phyloP scores from a whole-genome alignment of 805 yeast species.

The Candida corydali region DNA sequence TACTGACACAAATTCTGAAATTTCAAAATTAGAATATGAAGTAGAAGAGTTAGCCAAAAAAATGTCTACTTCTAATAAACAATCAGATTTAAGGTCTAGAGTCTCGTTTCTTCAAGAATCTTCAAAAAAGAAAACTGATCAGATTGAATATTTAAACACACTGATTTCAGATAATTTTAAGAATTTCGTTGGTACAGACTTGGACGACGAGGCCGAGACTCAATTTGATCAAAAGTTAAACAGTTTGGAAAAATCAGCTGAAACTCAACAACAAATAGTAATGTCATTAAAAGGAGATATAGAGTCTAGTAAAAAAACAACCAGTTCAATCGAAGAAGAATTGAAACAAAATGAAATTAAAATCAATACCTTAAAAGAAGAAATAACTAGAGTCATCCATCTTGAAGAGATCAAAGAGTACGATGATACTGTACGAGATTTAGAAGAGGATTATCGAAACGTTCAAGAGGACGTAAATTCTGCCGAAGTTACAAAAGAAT shows the following conservation, averaged over 20 bases:
- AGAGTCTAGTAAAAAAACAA: constrained; percentile 5
- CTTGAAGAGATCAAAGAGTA: constrained; percentile 46
- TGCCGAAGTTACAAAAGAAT: constrained; percentile 62
- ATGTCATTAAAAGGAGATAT: constrained; percentile 7
- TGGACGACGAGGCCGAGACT: constrained; percentile 9
- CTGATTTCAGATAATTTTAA: constrained; percentile 19
- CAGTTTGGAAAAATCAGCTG: constrained; percentile 5
- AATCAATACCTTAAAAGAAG: constrained; percentile 6
- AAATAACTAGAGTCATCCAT: constrained; percentile 22
- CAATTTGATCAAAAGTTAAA: constrained; percentile 9
- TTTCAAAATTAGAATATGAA: constrained; percentile 27
- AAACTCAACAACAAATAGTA: constrained; percentile 5
- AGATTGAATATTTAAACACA: constrained; percentile 22
- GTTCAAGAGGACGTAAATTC: constrained; percentile 66
- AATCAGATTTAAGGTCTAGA: constrained; percentile 56
- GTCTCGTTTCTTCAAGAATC: constrained; percentile 43
- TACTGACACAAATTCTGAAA: constrained; percentile 30
- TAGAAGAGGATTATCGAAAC: constrained; percentile 58
- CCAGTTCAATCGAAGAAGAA: constrained; percentile 2
- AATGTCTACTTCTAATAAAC: constrained; percentile 49
- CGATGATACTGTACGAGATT: constrained; percentile 45
- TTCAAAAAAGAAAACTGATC: constrained; percentile 22
- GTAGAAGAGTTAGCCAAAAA: constrained; percentile 52
- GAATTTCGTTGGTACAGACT: constrained; percentile 11
- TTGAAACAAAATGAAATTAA: constrained; percentile 1